phyloP scores from a whole-genome alignment of 1,139 yeast species.

The Diutina rugosa region DNA sequence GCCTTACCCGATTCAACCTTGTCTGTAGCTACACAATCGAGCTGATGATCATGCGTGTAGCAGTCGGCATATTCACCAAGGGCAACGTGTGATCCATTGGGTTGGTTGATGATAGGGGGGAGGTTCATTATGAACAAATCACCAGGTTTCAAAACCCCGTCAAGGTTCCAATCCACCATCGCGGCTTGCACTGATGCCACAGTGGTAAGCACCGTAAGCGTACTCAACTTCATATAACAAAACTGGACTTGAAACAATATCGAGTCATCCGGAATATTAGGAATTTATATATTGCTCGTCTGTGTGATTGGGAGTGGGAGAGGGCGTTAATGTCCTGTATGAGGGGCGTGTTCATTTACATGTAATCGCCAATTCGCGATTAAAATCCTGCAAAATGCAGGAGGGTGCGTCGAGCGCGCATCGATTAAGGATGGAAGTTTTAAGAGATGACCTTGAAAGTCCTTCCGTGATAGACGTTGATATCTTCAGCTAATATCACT shows the following conservation, averaged over 20 bases:
- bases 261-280: not conserved
- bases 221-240: not conserved
- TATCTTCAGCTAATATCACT: no score
- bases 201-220: not conserved
- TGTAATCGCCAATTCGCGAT: not conserved
- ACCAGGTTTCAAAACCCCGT: not conserved
- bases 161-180: not conserved
- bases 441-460: no score
- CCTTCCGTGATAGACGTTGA: no score
- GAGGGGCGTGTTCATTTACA: not conserved
- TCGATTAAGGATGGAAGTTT: no score
- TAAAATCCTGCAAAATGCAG: not conserved
- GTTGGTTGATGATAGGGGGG: not conserved
- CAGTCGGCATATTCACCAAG: not conserved
- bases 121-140: not conserved
- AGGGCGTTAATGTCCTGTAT: not conserved
- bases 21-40: not conserved
- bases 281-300: not conserved
- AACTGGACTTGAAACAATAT: not conserved
- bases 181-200: not conserved
- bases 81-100: not conserved
- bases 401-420: not conserved
- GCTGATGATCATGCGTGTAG: not conserved
- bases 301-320: not conserved
- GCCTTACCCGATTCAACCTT: not conserved